A percentile compares a stretch with the other conserved stretches of the same genome.
These are phyloP conservation scores for Annulohypoxylon bovei DNA, from an alignment of 495 filamentous ascomycete genomes.

Conservation along the genomic window DNA sequence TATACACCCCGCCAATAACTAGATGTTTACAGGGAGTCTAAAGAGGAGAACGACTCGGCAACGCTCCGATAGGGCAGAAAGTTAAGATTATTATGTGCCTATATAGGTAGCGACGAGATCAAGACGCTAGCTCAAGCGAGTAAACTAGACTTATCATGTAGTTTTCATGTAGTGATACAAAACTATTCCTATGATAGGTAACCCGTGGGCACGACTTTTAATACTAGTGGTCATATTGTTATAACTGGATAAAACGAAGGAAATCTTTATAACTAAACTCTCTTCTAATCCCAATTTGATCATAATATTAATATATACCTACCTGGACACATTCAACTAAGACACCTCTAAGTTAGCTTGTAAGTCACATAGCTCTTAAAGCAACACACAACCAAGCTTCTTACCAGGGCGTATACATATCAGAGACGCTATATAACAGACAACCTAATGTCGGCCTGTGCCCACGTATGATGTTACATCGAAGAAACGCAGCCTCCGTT, in stretches of 20 bases:
- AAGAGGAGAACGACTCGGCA: neutral
- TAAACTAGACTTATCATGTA: neutral
- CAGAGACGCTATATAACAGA: slow-evolving; percentile 2
- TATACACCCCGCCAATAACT: neutral
- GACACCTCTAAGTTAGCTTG: neutral
- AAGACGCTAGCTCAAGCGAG: neutral
- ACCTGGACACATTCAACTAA: neutral
- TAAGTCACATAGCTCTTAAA: neutral
- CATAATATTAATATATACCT: neutral
- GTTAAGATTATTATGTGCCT: neutral
- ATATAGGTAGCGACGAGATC: neutral
- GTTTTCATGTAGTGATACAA: neutral
- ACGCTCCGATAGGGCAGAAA: neutral
- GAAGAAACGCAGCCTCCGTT: slow-evolving; percentile 8
- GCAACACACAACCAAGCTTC: neutral
- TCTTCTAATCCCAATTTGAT: neutral
- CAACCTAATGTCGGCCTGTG: neutral
- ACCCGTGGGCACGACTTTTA: neutral
- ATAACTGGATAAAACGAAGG: neutral
- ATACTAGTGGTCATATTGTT: neutral
- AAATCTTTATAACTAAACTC: neutral
- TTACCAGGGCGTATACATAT: neutral
- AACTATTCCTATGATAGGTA: neutral
- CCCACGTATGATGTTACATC: slow-evolving; percentile 18
- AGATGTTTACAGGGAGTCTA: neutral